Evolutionary conservation across 2,329 filamentous ascomycete species (phyloP).

Genomic region (Massarina eburnea): DNA sequence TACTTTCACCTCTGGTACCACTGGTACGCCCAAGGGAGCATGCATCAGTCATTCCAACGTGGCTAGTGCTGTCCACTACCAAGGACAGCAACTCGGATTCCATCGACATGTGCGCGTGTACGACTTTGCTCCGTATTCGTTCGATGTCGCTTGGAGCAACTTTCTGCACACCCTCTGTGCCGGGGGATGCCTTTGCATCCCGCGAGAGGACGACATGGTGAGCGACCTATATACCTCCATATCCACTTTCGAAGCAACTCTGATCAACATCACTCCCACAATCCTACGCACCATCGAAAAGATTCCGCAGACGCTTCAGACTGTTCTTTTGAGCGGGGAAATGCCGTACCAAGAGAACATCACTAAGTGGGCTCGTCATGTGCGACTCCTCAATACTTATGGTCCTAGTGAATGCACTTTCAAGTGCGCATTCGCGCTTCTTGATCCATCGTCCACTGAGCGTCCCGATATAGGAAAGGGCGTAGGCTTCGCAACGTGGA

Average conservation of each 20-base stretch:
- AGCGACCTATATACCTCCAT: constrained; percentile 56
- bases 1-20: constrained; percentile 52
- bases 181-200: constrained; percentile 64
- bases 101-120: too few species aligned
- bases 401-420: constrained; percentile 44
- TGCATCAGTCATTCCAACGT: constrained; percentile 8
- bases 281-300: constrained; percentile 32
- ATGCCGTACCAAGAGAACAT: constrained; percentile 20
- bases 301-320: constrained; percentile 42
- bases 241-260: constrained; percentile 42
- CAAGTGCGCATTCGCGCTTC: not conserved
- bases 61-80: constrained; percentile 14
- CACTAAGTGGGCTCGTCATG: constrained; percentile 37
- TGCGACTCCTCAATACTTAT: constrained; percentile 43
- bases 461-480: constrained; percentile 13
- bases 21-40: constrained; percentile 54
- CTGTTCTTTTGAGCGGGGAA: constrained; percentile 43
- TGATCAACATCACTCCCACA: constrained; percentile 6
- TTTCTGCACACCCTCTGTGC: constrained; percentile 57
- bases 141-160: constrained; percentile 58
- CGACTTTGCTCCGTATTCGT: constrained; percentile 60
- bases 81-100: constrained; percentile 36
- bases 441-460: too few species aligned
- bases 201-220: constrained; percentile 52
- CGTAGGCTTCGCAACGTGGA: constrained; percentile 39